Conservation (phyloP, 441 rosid genomes). For the Syzygium malaccense region DNA sequence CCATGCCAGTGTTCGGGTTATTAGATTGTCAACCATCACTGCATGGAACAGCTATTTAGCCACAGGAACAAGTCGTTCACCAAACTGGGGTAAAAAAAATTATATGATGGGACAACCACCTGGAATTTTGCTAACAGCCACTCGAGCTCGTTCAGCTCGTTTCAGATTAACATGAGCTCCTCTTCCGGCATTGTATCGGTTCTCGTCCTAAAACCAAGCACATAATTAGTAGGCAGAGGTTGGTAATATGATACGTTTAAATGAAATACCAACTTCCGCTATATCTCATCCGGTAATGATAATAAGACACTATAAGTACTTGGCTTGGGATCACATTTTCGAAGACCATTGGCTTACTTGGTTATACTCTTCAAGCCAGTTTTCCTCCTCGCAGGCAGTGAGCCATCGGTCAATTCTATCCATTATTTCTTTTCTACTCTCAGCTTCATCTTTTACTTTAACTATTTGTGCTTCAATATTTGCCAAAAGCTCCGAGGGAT, state of each 20-base stretch:
- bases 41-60: constrained; percentile 5
- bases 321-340: background rate
- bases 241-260: background rate
- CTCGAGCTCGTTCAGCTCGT: constrained; percentile 68
- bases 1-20: constrained; percentile 52
- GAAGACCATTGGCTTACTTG: constrained; percentile 25
- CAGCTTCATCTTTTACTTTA: constrained; percentile 52
- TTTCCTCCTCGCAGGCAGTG: constrained; percentile 68
- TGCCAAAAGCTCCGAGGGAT: constrained; percentile 64
- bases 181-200: constrained; percentile 61
- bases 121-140: constrained; percentile 56
- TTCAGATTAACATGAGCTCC: constrained; percentile 75
- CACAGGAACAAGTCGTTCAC: background rate
- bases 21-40: constrained; percentile 60
- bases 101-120: constrained; percentile 21
- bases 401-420: constrained; percentile 72
- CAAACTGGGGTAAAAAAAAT: background rate
- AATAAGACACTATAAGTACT: background rate
- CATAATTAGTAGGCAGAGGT: background rate
- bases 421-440: constrained; percentile 65
- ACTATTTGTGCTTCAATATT: constrained; percentile 56
- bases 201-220: constrained; percentile 39
- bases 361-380: constrained; percentile 72
- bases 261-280: background rate
- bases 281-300: background rate